A percentile compares a stretch with the other conserved stretches of the same genome.
Evolutionary conservation across 768 basidiomycete species (phyloP).

Genomic region (Pleurotus salmoneostramineus): DNA sequence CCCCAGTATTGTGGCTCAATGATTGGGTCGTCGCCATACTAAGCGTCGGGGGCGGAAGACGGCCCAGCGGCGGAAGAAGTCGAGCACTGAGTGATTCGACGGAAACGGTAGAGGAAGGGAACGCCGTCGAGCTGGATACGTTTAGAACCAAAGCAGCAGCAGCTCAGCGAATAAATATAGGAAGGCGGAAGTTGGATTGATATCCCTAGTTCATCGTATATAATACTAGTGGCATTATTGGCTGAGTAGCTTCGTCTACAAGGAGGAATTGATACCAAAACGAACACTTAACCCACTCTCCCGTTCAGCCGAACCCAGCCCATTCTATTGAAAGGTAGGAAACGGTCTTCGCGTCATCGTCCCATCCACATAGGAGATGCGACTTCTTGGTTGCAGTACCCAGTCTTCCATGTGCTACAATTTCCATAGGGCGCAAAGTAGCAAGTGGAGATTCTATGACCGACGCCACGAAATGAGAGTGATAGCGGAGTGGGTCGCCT

Average conservation of each 20-base stretch:
- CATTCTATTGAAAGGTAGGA: constrained; percentile 84
- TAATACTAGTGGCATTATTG: constrained; percentile 1
- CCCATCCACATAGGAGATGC: constrained; percentile 87
- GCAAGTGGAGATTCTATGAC: constrained; percentile 63
- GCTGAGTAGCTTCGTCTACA: not conserved
- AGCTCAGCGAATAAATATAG: constrained; percentile 31
- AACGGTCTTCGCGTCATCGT: constrained; percentile 61
- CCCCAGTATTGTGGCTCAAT: constrained; percentile 69
- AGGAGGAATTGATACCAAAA: too few species aligned
- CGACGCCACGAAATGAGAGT: constrained; percentile 91
- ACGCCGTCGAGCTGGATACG: constrained; percentile 24
- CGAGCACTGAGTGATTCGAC: constrained; percentile 41
- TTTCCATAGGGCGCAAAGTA: constrained; percentile 80
- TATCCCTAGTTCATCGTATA: constrained; percentile 5
- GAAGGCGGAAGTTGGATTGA: constrained; percentile 47
- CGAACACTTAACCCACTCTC: not conserved
- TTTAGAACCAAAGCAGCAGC: constrained; percentile 15
- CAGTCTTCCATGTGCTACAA: constrained; percentile 91
- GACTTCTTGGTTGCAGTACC: constrained; percentile 98
- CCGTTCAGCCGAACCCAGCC: constrained; percentile 77
- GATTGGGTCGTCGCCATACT: constrained; percentile 62
- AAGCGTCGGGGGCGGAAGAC: constrained; percentile 43
- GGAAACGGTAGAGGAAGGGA: constrained; percentile 63
- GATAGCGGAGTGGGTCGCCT: constrained; percentile 95
- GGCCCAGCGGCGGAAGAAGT: not conserved